These are phyloP conservation scores for Tympanopsis confertula DNA, from an alignment of 2,329 filamentous ascomycete species.

Conservation along the genomic window DNA sequence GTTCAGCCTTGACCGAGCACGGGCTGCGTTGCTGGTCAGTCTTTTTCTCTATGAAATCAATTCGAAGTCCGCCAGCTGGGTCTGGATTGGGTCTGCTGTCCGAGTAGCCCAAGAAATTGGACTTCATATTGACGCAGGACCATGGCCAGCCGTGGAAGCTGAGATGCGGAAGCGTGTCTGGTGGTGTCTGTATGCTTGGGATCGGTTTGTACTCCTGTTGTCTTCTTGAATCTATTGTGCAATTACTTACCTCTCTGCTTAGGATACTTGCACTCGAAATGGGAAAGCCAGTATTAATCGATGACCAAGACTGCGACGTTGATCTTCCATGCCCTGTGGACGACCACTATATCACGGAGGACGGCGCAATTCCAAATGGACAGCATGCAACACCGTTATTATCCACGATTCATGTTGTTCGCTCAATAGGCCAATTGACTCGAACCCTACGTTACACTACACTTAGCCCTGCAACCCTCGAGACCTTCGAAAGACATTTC, in stretches of 20 bases:
- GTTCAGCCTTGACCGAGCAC: not conserved
- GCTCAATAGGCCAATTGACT: conserved; percentile 63
- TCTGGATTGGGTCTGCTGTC: not conserved
- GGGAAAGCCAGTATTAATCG: conserved; percentile 1
- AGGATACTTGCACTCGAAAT: not conserved
- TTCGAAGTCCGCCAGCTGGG: not conserved
- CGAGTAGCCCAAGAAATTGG: not conserved
- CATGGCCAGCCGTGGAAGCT: not conserved
- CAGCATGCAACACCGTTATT: conserved; percentile 36
- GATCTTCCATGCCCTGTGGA: not conserved
- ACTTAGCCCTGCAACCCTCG: conserved; percentile 55
- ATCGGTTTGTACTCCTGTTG: not conserved
- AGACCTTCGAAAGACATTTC: conserved; percentile 75
- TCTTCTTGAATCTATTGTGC: too few species aligned
- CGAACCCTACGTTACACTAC: conserved; percentile 58
- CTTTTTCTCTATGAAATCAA: not conserved
- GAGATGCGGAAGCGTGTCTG: conserved; percentile 1
- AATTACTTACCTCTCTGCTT: too few species aligned
- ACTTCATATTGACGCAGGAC: not conserved
- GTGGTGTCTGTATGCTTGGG: not conserved
- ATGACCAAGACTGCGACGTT: conserved; percentile 1
- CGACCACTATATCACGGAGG: not conserved
- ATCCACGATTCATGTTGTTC: conserved; percentile 70
- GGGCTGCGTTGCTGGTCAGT: not conserved
- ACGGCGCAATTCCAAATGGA: conserved; percentile 12